Evolutionary conservation across 176 grass and related monocot species (phyloP).

Genomic region (Ensete ventricosum): DNA sequence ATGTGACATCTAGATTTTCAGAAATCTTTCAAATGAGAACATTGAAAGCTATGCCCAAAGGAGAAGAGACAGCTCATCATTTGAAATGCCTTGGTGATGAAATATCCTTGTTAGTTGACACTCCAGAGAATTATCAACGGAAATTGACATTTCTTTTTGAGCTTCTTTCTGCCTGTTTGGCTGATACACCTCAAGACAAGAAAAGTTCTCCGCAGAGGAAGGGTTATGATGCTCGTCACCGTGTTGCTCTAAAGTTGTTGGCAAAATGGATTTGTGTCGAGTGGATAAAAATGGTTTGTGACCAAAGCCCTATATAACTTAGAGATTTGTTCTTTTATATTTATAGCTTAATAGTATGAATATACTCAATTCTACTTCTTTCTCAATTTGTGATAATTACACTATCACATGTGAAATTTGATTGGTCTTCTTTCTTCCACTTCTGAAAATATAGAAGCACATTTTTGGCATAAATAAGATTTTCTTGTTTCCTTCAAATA

Average conservation of each 20-base stretch:
- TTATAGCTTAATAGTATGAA: neutral
- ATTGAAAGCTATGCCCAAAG: neutral
- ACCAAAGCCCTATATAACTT: neutral
- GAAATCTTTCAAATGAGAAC: neutral
- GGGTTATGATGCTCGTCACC: slow-evolving; percentile 16
- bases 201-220: neutral
- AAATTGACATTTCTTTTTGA: neutral
- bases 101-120: neutral
- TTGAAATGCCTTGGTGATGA: neutral
- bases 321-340: neutral
- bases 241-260: slow-evolving; percentile 2
- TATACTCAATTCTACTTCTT: neutral
- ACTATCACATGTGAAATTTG: too few species aligned
- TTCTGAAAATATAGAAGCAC: too few species aligned
- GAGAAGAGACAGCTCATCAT: neutral
- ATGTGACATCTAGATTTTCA: neutral
- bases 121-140: neutral
- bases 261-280: neutral
- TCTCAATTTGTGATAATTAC: neutral
- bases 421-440: too few species aligned
- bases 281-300: slow-evolving; percentile 18
- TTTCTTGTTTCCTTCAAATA: too few species aligned
- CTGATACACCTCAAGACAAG: slow-evolving; percentile 2
- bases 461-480: too few species aligned
- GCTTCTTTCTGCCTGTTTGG: slow-evolving; percentile 9